A percentile compares a stretch with the other conserved stretches of the same genome.
Evolutionary conservation across 208 protist genomes (phyloP).

Genomic region (Strigomonas culicis): DNA sequence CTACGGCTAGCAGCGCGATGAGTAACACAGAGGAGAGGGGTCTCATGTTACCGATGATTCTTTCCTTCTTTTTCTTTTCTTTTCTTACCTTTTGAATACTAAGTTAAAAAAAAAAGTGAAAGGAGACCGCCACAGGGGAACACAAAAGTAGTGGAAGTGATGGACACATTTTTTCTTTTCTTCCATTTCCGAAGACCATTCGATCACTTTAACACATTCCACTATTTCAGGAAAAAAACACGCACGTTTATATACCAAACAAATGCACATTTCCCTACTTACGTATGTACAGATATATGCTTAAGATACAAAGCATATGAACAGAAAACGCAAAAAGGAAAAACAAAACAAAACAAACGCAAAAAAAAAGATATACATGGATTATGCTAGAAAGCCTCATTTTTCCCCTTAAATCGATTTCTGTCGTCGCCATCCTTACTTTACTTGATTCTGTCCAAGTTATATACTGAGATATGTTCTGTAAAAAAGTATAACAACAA

Average conservation of each 20-base stretch:
- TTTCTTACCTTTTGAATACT: not conserved
- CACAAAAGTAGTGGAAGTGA: slow-evolving; percentile 4
- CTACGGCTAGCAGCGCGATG: not conserved
- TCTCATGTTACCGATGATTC: not conserved
- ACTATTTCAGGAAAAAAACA: no score
- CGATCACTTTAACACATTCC: no score
- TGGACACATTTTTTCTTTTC: not conserved
- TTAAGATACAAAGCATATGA: not conserved
- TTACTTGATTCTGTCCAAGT: no score
- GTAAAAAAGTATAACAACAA: no score
- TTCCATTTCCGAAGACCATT: not conserved
- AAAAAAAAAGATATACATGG: slow-evolving; percentile 13
- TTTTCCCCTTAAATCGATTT: no score
- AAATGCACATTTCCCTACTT: not conserved
- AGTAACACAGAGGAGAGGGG: not conserved
- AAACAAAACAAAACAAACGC: slow-evolving; percentile 9
- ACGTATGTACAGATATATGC: slow-evolving; percentile 8
- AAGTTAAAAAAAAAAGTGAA: slow-evolving; percentile 14
- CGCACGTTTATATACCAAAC: no score
- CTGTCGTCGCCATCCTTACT: no score
- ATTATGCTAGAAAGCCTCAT: no score
- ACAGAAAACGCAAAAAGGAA: slow-evolving; percentile 16
- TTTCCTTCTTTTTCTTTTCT: slow-evolving; percentile 6
- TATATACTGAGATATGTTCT: no score
- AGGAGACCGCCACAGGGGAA: not conserved